phyloP scores from a whole-genome alignment of 352 stramenopile genomes.

The Globisporangium cederbergense region DNA sequence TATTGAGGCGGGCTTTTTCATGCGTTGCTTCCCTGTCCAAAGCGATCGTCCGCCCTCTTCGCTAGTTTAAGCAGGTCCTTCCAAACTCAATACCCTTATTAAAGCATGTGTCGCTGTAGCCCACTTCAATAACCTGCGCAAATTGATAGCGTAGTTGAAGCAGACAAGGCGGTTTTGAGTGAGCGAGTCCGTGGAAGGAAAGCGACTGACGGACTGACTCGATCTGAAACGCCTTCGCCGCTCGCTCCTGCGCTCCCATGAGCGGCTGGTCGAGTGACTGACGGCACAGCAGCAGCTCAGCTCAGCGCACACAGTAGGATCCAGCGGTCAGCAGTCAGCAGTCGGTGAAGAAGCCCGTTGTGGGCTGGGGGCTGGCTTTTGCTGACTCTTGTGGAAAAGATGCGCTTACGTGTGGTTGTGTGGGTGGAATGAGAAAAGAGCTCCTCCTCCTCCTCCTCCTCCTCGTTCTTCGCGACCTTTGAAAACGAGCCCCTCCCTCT shows the following conservation, averaged over 20 bases:
- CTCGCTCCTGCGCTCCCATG: neutral
- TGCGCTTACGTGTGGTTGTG: neutral
- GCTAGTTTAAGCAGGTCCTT: neutral
- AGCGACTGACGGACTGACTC: conserved; percentile 5
- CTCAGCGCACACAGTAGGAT: no score
- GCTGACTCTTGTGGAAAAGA: no score
- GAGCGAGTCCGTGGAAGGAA: neutral
- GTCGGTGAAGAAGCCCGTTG: no score
- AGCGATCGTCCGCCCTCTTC: neutral
- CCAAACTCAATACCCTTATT: no score
- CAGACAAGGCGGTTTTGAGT: neutral
- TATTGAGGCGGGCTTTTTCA: neutral
- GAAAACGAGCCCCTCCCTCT: neutral
- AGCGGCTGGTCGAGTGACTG: no score
- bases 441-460: no score
- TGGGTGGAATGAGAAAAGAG: neutral
- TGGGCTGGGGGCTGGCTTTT: no score
- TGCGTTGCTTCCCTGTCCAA: neutral
- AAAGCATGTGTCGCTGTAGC: no score
- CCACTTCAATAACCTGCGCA: neutral
- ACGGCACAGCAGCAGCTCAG: no score
- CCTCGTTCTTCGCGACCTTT: neutral
- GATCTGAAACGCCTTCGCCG: neutral
- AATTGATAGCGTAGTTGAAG: neutral
- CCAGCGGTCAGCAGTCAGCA: no score